phyloP scores from a whole-genome alignment of 768 basidiomycete species.

The Sistotremastrum niveocremeum region DNA sequence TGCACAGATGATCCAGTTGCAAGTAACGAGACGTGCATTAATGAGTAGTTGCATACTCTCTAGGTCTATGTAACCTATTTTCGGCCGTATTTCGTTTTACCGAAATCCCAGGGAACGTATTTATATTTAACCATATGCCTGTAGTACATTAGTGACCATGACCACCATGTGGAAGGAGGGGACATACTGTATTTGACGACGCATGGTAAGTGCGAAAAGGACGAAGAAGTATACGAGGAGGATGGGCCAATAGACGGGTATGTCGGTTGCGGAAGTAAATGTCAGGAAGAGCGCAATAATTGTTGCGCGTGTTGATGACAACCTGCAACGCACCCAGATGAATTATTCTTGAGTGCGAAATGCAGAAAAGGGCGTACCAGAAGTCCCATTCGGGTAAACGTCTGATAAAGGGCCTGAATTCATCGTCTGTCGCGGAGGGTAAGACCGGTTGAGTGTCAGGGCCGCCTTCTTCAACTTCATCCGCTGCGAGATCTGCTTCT shows the following conservation, averaged over 20 bases:
- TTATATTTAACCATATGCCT: conserved; percentile 99
- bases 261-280: conserved; percentile 75
- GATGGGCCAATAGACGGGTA: conserved; percentile 99
- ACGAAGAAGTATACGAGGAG: conserved; percentile 95
- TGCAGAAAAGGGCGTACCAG: conserved; percentile 40
- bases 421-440: conserved; percentile 71
- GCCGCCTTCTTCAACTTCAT: conserved; percentile 91
- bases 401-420: conserved; percentile 94
- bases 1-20: too few relatives aligned
- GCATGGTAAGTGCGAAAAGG: conserved; percentile 89
- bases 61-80: conserved; percentile 3
- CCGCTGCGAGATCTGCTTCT: conserved; percentile 83
- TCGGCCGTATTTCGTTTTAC: conserved; percentile 77
- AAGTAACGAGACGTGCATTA: too few relatives aligned
- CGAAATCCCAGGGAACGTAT: conserved; percentile 91
- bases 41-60: too few relatives aligned
- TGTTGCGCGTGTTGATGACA: conserved; percentile 82
- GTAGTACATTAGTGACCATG: conserved; percentile 4
- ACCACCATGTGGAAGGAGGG: neutral
- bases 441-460: conserved; percentile 39
- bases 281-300: conserved; percentile 72
- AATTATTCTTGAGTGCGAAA: conserved; percentile 2
- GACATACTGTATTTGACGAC: conserved; percentile 86
- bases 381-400: conserved; percentile 95
- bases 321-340: conserved; percentile 32